These are phyloP conservation scores for Talaromyces funiculosus DNA, from an alignment of 2,329 filamentous ascomycete species.

Conservation along the genomic window DNA sequence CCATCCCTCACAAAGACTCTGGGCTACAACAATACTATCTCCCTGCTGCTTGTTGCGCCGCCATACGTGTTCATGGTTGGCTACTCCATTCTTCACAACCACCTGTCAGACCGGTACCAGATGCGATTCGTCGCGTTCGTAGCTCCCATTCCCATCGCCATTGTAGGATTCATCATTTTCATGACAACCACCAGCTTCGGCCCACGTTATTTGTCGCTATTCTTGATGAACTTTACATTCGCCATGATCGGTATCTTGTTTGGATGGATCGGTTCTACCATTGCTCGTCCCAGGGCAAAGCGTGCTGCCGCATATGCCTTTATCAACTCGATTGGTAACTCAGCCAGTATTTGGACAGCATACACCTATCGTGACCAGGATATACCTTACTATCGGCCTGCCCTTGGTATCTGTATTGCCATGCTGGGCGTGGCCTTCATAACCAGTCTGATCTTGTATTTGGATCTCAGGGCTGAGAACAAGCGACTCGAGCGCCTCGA, in stretches of 20 bases:
- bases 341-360: conserved; percentile 48
- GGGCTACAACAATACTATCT: conserved; percentile 41
- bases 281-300: conserved; percentile 51
- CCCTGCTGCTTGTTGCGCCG: conserved; percentile 48
- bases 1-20: conserved; percentile 47
- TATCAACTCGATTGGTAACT: conserved; percentile 52
- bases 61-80: conserved; percentile 52
- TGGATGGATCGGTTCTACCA: conserved; percentile 48
- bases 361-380: conserved; percentile 43
- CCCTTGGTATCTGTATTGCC: conserved; percentile 40
- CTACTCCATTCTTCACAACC: conserved; percentile 42
- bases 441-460: conserved; percentile 33
- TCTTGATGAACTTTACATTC: conserved; percentile 54
- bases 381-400: conserved; percentile 35
- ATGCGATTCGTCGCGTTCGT: conserved; percentile 51
- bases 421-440: conserved; percentile 33
- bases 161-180: conserved; percentile 50
- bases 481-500: conserved; percentile 47
- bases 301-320: conserved; percentile 51
- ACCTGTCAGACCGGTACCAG: conserved; percentile 40
- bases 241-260: conserved; percentile 48
- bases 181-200: conserved; percentile 50
- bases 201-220: conserved; percentile 51
- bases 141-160: conserved; percentile 48
- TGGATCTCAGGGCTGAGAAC: conserved; percentile 44